Evolutionary conservation across 2,329 filamentous ascomycete species (phyloP), one percentile per base, ranked within the genome.

Genomic region (Pseudogymnoascus verrucosus): DNA sequence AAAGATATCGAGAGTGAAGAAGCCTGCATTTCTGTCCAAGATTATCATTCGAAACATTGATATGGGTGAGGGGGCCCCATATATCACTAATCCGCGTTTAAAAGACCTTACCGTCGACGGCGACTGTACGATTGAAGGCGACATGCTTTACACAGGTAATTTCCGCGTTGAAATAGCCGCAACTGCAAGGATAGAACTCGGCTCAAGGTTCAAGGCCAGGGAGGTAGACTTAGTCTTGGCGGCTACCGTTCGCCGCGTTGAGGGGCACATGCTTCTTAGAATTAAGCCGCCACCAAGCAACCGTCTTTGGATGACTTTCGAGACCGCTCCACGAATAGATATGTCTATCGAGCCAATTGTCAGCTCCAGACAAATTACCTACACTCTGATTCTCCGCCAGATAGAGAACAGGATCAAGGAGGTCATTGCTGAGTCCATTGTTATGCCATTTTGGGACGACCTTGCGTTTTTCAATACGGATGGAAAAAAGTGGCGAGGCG

Each of bases 201-300:
- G 95, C 1, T 79, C 88, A 47, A 86, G 93, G 1, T 96, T 98
- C 79, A 97, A 96, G 73, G 84, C 90, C 4, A 82, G 93, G 67
- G 92, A 97, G 74, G 92, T 98, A 60, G 92, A 93, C 66, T 81
- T 99, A 61, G 83, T 97, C 8, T 82, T 99, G 37, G 91, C 95
- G 3, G 90, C 92, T 3, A 89, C 95, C 0, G 75, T 97, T 64
- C 93, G 90, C 73, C 90, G 88, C 69, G 79, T 98, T 1, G 90
- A 96, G 70, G 95, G 95, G 0, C 93, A 96, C 70, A 77, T 90
- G 54, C 78, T 96, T 31, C 81, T 97, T 71, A 89, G 91, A 71
- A 87, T 98, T 75, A 99, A 99, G 75, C 91, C 95, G 5, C 91
- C 93, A 14, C 95, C 95, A 0, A 97, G 92, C 75, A 99, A 99